A percentile compares a stretch with the other conserved stretches of the same genome.
Conservation (phyloP, 1,284 basidiomycete species). For the Cryptococcus sp. region DNA sequence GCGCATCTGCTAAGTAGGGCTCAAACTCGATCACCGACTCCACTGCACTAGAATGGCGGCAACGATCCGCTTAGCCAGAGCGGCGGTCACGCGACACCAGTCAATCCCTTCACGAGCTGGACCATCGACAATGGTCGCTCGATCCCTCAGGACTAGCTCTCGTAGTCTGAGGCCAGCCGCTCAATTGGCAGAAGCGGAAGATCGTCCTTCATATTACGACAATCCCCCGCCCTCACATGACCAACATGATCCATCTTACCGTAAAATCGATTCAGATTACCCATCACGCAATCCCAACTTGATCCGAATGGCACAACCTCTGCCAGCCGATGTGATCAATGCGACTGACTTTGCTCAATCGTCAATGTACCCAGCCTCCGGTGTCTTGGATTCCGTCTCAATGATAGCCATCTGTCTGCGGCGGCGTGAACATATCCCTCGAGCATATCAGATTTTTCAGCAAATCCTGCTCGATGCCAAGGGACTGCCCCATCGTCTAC, state of each 20-base stretch:
- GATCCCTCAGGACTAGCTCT: no score
- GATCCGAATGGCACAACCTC: conserved; percentile 23
- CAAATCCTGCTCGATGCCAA: conserved; percentile 31
- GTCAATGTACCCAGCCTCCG: conserved; percentile 36
- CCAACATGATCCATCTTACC: conserved; percentile 8
- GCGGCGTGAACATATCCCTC: conserved; percentile 36
- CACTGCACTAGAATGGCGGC: not conserved
- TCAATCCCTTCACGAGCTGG: not conserved
- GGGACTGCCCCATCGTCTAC: conserved; percentile 14
- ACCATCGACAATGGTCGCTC: not conserved
- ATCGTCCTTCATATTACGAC: conserved; percentile 12
- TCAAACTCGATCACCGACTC: no score
- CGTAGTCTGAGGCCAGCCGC: conserved; percentile 4
- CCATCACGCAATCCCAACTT: conserved; percentile 7
- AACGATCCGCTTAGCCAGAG: not conserved
- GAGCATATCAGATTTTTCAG: conserved; percentile 45
- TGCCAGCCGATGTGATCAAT: conserved; percentile 22
- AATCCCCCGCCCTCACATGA: conserved; percentile 1
- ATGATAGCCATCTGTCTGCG: conserved; percentile 46
- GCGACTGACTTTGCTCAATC: conserved; percentile 15
- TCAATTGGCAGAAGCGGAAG: conserved; percentile 10
- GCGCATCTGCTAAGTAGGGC: no score
- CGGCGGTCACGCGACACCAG: not conserved
- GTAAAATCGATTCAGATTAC: conserved; percentile 7
- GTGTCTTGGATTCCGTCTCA: conserved; percentile 38